phyloP scores from a whole-genome alignment of 1,139 yeast species.

The Debaryomycetaceae sp. region DNA sequence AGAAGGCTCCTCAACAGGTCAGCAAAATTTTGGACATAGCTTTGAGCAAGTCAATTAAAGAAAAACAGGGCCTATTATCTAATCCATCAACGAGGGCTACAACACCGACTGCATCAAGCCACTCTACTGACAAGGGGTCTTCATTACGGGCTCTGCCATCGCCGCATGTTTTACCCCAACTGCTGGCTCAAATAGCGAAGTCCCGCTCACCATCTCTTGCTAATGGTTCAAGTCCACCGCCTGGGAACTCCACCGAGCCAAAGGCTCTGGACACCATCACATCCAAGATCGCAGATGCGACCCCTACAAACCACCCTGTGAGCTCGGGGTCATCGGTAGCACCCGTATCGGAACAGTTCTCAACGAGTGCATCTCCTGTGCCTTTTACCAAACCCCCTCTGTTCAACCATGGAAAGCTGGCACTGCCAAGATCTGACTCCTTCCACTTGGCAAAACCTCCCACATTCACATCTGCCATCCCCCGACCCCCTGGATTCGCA shows the following conservation, averaged over 20 bases:
- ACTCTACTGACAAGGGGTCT: background rate
- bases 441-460: constrained; percentile 10
- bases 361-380: constrained; percentile 5
- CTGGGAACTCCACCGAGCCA: background rate
- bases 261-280: background rate
- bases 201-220: background rate
- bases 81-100: constrained; percentile 23
- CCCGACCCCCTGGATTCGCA: constrained; percentile 20
- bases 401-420: constrained; percentile 5
- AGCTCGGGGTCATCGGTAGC: background rate
- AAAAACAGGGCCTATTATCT: constrained; percentile 33
- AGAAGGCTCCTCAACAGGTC: constrained; percentile 83
- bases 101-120: constrained; percentile 20
- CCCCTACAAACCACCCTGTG: background rate
- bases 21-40: constrained; percentile 82
- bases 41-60: constrained; percentile 72
- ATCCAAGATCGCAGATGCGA: background rate
- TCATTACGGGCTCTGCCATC: background rate
- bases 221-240: background rate
- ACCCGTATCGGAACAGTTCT: constrained; percentile 3
- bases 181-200: background rate
- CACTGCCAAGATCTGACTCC: constrained; percentile 2
- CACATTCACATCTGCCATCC: constrained; percentile 11
- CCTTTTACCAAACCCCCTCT: constrained; percentile 8
- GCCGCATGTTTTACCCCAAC: background rate